Base-by-base conservation (phyloP, 345 rosid species). In the Melaleuca alternifolia region DNA sequence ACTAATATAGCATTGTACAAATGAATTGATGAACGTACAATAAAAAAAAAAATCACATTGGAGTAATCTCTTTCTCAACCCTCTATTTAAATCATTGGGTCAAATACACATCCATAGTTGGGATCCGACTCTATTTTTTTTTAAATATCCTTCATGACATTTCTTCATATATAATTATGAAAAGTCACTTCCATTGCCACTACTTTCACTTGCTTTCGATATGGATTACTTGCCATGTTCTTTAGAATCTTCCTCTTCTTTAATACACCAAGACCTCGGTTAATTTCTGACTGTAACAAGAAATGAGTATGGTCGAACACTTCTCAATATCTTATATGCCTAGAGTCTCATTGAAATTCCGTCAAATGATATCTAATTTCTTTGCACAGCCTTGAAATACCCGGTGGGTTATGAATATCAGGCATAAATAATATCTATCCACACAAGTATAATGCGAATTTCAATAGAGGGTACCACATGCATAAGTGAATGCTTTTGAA, bases 151-250 rank as follows among this genome's bases (percentile, higher is more conserved):
- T 56, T 59, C 30, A 57, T 26, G 15, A 0, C 11, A 30, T 57
- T 57, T 57, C 62, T 24, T 2, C 11, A 8, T n/a, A 59, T n/a
- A 59, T 5, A 59, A 26, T 26, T 3, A n/a, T 59, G 16, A 26
- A n/a, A 59, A 59, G 4, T 59, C 9, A 59, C 1, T n/a, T 33
- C 4, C 8, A 14, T 14, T 59, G 4, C 2, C 37, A n/a, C 0
- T 7, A 12, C 33, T 59, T 59, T n/a, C 12, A n/a, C 33, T 59
- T 59, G 71, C 37, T 13, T n/a, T n/a, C n/a, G 12, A 28, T n/a
- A 2, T 0, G 4, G 7, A 30, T 59, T 12, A 33, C 15, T 7
- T 12, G 0, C 12, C 10, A 2, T n/a, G 12, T 59, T 26, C 11
- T 11, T 26, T 5, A 1, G 9, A 59, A 28, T 59, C 33, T 13